Evolutionary conservation across 352 stramenopile genomes (phyloP).

Genomic region (Phytophthora syringae): DNA sequence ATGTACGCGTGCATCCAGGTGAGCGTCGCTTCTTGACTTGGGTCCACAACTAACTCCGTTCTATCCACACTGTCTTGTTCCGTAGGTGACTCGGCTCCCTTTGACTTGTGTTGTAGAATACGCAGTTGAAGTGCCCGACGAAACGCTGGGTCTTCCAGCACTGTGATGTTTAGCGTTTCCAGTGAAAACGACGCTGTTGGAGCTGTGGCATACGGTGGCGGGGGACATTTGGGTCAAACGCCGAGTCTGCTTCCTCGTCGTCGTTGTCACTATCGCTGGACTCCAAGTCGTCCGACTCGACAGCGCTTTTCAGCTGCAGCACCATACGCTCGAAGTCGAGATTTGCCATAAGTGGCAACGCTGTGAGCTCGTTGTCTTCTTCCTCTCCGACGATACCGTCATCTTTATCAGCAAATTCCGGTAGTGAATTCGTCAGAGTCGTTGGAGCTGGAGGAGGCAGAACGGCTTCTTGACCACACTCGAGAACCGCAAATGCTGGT

Average conservation of each 20-base stretch:
- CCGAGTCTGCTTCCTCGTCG: conserved; percentile 33
- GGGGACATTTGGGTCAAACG: conserved; percentile 16
- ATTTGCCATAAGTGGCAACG: conserved; percentile 35
- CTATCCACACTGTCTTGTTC: conserved; percentile 1
- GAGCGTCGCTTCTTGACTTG: conserved; percentile 25
- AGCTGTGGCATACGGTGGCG: conserved; percentile 36
- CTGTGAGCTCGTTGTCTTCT: conserved; percentile 22
- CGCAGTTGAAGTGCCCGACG: conserved; percentile 40
- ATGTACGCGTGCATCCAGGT: conserved; percentile 39
- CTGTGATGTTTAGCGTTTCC: conserved; percentile 21
- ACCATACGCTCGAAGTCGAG: conserved; percentile 84
- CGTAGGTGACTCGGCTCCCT: neutral
- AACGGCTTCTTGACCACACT: too few relatives aligned
- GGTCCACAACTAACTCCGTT: neutral
- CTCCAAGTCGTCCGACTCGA: conserved; percentile 42
- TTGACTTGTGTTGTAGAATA: conserved; percentile 16
- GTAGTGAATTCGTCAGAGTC: conserved; percentile 8
- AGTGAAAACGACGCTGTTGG: neutral
- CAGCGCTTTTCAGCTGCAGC: conserved; percentile 69
- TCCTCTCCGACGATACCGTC: conserved; percentile 13
- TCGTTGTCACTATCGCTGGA: conserved; percentile 44
- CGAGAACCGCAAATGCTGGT: too few relatives aligned
- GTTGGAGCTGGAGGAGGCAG: conserved; percentile 33
- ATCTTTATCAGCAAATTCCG: conserved; percentile 20
- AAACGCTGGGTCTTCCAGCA: conserved; percentile 55